Evolutionary conservation across 2,329 filamentous ascomycete species (phyloP), one percentile per base, ranked within the genome.

Genomic region (Scytalidium lignicola): DNA sequence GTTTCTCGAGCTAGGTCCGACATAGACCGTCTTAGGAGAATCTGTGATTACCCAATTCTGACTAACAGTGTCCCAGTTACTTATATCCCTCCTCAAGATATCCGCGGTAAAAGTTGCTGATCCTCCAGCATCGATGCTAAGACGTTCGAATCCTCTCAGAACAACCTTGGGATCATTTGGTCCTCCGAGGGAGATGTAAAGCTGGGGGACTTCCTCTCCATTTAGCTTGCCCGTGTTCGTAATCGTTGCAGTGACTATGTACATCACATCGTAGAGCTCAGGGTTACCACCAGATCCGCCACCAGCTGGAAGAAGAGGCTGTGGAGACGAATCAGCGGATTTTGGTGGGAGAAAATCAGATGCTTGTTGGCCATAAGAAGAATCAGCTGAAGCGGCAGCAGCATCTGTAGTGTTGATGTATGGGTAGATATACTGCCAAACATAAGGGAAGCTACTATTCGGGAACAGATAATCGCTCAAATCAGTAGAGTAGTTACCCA

Each of bases 121-220:
- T 66, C 81, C 66, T n/a, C 88, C 89, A 0, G 88, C 78, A 3
- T 78, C 73, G 54, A 96, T 83, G 44, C 74, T 76, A 51, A 96
- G 67, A 43, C 89, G 81, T 51, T 95, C 88, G 61, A 96, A 97
- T 41, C 85, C 85, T 53, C 92, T 84, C 13, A 97, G 82, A 2
- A 83, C 74, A 21, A 76, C 70, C 2, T 73, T 68, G 2, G 83
- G 79, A 62, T 96, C 87, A 32, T 84, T 76, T 1, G 85, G 78
- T 0, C 89, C 90, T 44, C 91, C 92, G 2, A 95, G 86, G 23
- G 78, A 83, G 48, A 97, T 64, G 67, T 97, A 92, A 1, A 82
- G 62, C 64, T 85, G 82, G 0, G 75, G 69, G 1, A 85, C 76
- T 53, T 82, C 78, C 41, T 80, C 77, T 22, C 81, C 80, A 3